A percentile compares a stretch with the other conserved stretches of the same genome.
Conservation (phyloP, 2,329 filamentous ascomycete species). For the Cytospora piceicola region DNA sequence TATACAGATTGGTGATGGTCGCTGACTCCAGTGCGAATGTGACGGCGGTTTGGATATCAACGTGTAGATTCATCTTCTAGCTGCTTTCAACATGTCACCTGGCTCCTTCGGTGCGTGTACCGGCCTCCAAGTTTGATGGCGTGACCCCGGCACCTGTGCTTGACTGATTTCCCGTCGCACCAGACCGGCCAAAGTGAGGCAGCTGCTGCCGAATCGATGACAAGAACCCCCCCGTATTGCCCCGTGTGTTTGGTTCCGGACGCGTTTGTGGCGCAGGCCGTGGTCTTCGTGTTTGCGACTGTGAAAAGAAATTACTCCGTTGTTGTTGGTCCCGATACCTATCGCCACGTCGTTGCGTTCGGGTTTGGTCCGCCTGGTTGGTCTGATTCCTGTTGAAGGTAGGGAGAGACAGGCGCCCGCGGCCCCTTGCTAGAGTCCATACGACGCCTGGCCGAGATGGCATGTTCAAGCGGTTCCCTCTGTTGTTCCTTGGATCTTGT, state of each 20-base stretch:
- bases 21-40: constrained; percentile 13
- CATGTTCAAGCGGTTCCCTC: constrained; percentile 54
- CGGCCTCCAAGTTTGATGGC: constrained; percentile 43
- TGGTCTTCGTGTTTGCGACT: constrained; percentile 24
- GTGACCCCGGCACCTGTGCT: constrained; percentile 37
- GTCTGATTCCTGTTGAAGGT: constrained; percentile 17
- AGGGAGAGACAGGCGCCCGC: constrained; percentile 31
- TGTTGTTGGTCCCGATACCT: constrained; percentile 6
- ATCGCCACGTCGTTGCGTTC: constrained; percentile 8
- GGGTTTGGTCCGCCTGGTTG: constrained; percentile 5
- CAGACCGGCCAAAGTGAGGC: constrained; percentile 22
- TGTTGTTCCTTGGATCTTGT: constrained; percentile 40
- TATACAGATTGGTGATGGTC: constrained; percentile 24
- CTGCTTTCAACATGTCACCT: constrained; percentile 22
- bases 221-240: constrained; percentile 23
- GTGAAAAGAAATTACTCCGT: constrained; percentile 34
- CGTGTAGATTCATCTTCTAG: constrained; percentile 24
- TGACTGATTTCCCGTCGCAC: constrained; percentile 33
- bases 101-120: constrained; percentile 30
- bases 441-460: constrained; percentile 47
- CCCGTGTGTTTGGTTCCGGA: constrained; percentile 4
- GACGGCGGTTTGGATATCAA: constrained; percentile 2
- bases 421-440: constrained; percentile 44
- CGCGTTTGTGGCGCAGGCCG: constrained; percentile 1
- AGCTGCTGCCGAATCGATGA: constrained; percentile 25